phyloP scores from a whole-genome alignment of 2,329 filamentous ascomycete species.

The Aspergillus chevalieri region DNA sequence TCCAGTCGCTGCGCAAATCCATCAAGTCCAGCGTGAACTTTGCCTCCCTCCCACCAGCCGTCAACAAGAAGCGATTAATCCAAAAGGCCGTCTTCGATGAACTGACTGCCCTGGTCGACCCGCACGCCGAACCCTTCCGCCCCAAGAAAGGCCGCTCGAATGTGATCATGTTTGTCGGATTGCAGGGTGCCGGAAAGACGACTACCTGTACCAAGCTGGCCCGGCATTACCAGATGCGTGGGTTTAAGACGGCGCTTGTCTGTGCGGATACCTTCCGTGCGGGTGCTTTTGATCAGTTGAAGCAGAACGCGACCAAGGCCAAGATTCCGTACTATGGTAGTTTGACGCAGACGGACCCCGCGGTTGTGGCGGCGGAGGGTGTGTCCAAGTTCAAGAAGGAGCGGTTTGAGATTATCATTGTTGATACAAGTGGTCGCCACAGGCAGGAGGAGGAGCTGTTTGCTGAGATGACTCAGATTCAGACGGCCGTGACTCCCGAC shows the following conservation, averaged over 20 bases:
- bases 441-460: constrained; percentile 92
- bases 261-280: constrained; percentile 98
- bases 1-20: constrained; percentile 83
- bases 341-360: constrained; percentile 91
- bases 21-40: constrained; percentile 91
- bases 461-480: constrained; percentile 96
- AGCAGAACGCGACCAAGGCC: constrained; percentile 97
- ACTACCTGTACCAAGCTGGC: constrained; percentile 97
- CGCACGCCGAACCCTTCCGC: constrained; percentile 90
- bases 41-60: constrained; percentile 79
- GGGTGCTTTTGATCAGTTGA: constrained; percentile 95
- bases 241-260: constrained; percentile 87
- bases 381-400: constrained; percentile 99
- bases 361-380: constrained; percentile 86
- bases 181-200: constrained; percentile 96
- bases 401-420: constrained; percentile 95
- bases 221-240: constrained; percentile 85
- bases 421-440: constrained; percentile 93
- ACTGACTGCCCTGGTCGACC: constrained; percentile 89
- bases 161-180: constrained; percentile 98
- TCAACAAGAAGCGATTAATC: constrained; percentile 97
- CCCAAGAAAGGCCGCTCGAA: constrained; percentile 94
- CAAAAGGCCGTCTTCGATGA: constrained; percentile 98
- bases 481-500: constrained; percentile 80
- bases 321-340: constrained; percentile 99